A percentile compares a stretch with the other conserved stretches of the same genome.
These are phyloP conservation scores for Xylariaceae sp. DNA, from an alignment of 2,329 filamentous ascomycete species.

Conservation along the genomic window DNA sequence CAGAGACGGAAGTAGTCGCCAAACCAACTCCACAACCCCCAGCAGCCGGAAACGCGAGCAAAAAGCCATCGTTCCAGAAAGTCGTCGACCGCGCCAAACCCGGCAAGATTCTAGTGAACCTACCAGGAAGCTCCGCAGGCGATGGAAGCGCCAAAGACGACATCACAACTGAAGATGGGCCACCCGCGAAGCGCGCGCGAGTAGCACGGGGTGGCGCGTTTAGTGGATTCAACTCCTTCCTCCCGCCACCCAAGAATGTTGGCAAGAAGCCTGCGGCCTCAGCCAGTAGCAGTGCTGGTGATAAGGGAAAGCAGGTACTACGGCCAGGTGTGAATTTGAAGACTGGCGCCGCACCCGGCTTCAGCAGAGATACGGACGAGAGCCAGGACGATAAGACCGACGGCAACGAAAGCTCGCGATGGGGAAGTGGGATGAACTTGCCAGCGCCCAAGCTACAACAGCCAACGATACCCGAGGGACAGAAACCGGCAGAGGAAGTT, in stretches of 20 bases:
- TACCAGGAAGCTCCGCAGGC: slow-evolving; percentile 51
- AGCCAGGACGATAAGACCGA: slow-evolving; percentile 21
- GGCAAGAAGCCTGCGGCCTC: slow-evolving; percentile 36
- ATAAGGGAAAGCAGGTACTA: slow-evolving; percentile 36
- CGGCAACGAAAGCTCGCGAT: slow-evolving; percentile 14
- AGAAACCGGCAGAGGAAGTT: slow-evolving; percentile 57
- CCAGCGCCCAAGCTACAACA: slow-evolving; percentile 39
- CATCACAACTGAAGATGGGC: slow-evolving; percentile 41
- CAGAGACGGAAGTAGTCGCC: slow-evolving; percentile 53
- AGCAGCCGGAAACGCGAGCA: slow-evolving; percentile 33
- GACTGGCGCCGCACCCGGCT: slow-evolving; percentile 78
- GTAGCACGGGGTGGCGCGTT: slow-evolving; percentile 55
- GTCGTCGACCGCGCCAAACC: slow-evolving; percentile 76
- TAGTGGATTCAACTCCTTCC: slow-evolving; percentile 76
- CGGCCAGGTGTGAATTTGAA: slow-evolving; percentile 65
- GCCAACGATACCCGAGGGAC: slow-evolving; percentile 49
- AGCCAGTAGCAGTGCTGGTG: slow-evolving; percentile 26
- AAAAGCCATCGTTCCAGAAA: slow-evolving; percentile 64
- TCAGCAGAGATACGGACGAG: slow-evolving; percentile 55
- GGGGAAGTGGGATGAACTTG: slow-evolving; percentile 28
- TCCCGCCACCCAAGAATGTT: slow-evolving; percentile 73
- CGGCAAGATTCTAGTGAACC: slow-evolving; percentile 76
- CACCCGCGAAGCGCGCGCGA: slow-evolving; percentile 67
- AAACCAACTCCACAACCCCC: slow-evolving; percentile 34
- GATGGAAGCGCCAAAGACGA: slow-evolving; percentile 30